Evolutionary conservation across 164 flowering plant species (phyloP).

Genomic region (Pachysandra terminalis): DNA sequence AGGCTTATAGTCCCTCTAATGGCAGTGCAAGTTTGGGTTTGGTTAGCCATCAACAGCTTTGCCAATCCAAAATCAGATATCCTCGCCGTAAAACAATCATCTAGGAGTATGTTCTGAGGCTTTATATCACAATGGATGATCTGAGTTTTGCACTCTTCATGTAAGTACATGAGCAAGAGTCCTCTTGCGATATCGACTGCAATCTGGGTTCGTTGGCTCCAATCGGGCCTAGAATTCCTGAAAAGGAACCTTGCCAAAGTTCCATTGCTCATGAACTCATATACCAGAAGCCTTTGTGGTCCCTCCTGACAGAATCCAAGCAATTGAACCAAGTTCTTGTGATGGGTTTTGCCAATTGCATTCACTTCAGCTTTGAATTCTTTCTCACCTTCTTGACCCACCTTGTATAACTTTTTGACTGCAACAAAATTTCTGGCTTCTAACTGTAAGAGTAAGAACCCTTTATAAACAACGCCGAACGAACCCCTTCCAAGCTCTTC

Average conservation of each 20-base stretch:
- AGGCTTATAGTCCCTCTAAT: slow-evolving; percentile 12
- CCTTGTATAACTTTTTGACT: slow-evolving; percentile 22
- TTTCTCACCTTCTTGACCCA: slow-evolving; percentile 13
- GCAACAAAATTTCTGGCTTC: slow-evolving; percentile 8
- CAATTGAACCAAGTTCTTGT: slow-evolving; percentile 24
- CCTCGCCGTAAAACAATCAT: slow-evolving; percentile 9
- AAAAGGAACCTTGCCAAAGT: slow-evolving; percentile 18
- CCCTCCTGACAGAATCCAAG: slow-evolving; percentile 30
- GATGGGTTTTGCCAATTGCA: slow-evolving; percentile 24
- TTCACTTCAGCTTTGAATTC: slow-evolving; percentile 29
- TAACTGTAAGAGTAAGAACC: not conserved
- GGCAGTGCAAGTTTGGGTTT: slow-evolving; percentile 6
- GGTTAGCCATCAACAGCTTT: slow-evolving; percentile 4
- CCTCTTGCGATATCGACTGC: slow-evolving; percentile 16
- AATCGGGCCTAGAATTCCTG: slow-evolving; percentile 9
- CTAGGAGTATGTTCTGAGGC: slow-evolving; percentile 25
- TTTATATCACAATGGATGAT: slow-evolving; percentile 26
- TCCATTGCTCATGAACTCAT: slow-evolving; percentile 22
- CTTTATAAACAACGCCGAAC: slow-evolving; percentile 27
- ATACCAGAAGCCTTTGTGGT: slow-evolving; percentile 17
- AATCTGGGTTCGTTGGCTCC: slow-evolving; percentile 12
- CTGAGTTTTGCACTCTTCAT: slow-evolving; percentile 24
- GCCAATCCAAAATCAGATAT: slow-evolving; percentile 23
- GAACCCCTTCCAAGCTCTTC: slow-evolving; percentile 28
- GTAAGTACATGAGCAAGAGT: slow-evolving; percentile 15